Evolutionary conservation across 345 rosid species (phyloP), one percentile per base, ranked within the genome.

Genomic region (Populus nigra): DNA sequence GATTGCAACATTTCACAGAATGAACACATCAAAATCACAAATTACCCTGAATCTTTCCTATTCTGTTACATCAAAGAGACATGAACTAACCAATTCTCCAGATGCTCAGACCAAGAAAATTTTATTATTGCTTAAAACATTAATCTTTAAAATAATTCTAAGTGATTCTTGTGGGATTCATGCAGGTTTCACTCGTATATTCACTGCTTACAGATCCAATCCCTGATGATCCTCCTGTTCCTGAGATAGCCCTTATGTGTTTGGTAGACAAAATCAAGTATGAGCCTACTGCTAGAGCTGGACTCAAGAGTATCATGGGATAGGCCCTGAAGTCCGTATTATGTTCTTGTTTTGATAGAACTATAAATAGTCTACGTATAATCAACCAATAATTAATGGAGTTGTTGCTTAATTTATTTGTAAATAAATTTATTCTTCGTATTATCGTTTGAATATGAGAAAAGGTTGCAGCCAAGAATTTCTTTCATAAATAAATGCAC

Each of bases 131-230:
- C 65, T 59, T 41, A 41, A 41, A 41, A 41, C 12, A 41, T 0
- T 10, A 41, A 10, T 41, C 45, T 4, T 47, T 47, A 4, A 10
- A 49, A 22, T 29, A 29, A 36, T 68, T 69, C 59, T 72, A 41
- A 74, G 25, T 23, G 22, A 3, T 53, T 31, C 0, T 71, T 23
- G 31, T 31, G 65, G 68, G 65, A 38, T 62, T 16, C 65, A 9
- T 82, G 73, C 78, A 88, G 88, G 91, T 89, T 74, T 83, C 89
- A 70, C 89, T 90, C 5, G 84, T 90, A 78, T 88, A 89, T 69
- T 91, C 94, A 29, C 84, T 90, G 79, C 91, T 90, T n/a, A 88
- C 89, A 22, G 92, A 90, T 17, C 91, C 94, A 65, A 89, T 88
- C 67, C 90, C 92, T 55, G 92, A 89, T 0, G 91, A 89, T 71